These are phyloP conservation scores for Basidiobolus meristosporus DNA, from an alignment of 371 early-diverging fungal genomes.

Conservation along the genomic window DNA sequence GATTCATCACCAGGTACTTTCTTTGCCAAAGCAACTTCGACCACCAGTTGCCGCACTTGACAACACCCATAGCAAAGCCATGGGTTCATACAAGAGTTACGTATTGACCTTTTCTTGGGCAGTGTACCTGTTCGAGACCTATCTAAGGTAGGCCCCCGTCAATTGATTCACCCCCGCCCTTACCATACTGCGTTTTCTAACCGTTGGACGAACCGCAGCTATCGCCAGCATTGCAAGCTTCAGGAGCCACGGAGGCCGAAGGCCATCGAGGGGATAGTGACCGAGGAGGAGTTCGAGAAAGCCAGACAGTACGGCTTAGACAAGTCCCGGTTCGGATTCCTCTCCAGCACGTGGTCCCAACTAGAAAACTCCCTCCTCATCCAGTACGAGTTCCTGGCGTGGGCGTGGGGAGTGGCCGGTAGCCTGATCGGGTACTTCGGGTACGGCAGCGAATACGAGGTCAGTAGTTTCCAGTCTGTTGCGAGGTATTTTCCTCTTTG, in stretches of 20 bases:
- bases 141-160: conserved; percentile 40
- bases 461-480: too few relatives aligned
- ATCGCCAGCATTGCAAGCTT: conserved; percentile 55
- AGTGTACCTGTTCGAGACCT: conserved; percentile 44
- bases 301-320: conserved; percentile 75
- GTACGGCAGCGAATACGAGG: conserved; percentile 49
- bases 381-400: conserved; percentile 46
- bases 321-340: conserved; percentile 61
- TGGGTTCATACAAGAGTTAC: conserved; percentile 39
- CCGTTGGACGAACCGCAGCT: conserved; percentile 9
- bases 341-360: conserved; percentile 32
- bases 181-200: too few relatives aligned
- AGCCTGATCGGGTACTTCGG: conserved; percentile 26
- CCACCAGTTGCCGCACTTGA: too few relatives aligned
- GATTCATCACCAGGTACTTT: too few relatives aligned
- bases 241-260: conserved; percentile 37
- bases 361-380: conserved; percentile 42
- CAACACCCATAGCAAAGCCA: background rate
- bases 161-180: too few relatives aligned
- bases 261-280: conserved; percentile 36
- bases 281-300: conserved; percentile 53
- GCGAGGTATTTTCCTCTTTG: too few relatives aligned
- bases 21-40: too few relatives aligned
- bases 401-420: conserved; percentile 51
- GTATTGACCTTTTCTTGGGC: conserved; percentile 44